phyloP scores from a whole-genome alignment of 108 stramenopile genomes.

The Epithemia pelagica region DNA sequence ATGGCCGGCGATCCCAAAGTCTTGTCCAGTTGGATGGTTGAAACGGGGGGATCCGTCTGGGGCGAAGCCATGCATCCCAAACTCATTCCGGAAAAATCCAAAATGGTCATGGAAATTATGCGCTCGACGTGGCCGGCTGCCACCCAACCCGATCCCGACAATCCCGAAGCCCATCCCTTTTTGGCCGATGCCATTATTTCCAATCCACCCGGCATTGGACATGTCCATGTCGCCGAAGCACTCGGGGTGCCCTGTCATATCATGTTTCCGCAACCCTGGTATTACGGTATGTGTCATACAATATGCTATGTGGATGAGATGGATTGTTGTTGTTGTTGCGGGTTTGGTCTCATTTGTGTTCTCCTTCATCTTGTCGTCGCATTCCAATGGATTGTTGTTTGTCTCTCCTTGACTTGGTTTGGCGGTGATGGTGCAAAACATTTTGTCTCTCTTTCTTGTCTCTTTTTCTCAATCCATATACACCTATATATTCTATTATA shows the following conservation, averaged over 20 bases:
- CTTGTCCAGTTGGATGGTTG: constrained; percentile 56
- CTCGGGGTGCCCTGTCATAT: constrained; percentile 78
- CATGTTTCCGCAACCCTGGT: constrained; percentile 87
- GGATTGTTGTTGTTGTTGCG: too few relatives aligned
- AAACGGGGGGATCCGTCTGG: constrained; percentile 50
- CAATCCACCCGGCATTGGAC: constrained; percentile 73
- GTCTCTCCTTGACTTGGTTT: too few relatives aligned
- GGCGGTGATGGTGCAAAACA: too few relatives aligned
- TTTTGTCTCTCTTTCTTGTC: background rate
- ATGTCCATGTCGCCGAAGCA: constrained; percentile 80
- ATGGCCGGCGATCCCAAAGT: constrained; percentile 74
- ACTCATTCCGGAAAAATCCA: constrained; percentile 42
- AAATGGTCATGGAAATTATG: constrained; percentile 58
- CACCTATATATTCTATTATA: too few relatives aligned
- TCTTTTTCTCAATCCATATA: too few relatives aligned
- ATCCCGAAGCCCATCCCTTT: constrained; percentile 32
- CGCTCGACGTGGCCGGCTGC: constrained; percentile 63
- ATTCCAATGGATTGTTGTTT: too few relatives aligned
- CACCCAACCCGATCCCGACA: constrained; percentile 46
- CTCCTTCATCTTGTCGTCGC: background rate
- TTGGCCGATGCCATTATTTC: constrained; percentile 64
- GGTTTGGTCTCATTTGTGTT: too few relatives aligned
- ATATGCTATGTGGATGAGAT: constrained; percentile 34
- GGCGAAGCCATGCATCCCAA: constrained; percentile 41
- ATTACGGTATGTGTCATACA: constrained; percentile 15